phyloP scores from a whole-genome alignment of 305 asterid genomes.

The Solanum hybrid region DNA sequence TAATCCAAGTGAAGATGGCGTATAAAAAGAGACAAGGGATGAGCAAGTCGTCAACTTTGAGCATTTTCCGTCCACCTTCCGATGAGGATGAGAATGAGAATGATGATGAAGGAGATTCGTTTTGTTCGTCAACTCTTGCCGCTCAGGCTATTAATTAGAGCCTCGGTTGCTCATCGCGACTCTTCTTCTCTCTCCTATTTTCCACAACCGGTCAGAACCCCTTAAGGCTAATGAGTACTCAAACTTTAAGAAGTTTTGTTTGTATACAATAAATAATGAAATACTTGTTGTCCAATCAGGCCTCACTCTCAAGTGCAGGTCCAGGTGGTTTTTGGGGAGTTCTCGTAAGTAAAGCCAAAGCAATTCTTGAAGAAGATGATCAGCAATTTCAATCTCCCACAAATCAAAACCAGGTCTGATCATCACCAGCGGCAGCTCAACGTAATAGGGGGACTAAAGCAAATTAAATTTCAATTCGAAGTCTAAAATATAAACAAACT shows the following conservation, averaged over 20 bases:
- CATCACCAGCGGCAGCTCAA: background rate
- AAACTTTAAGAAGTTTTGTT: background rate
- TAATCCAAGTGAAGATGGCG: conserved; percentile 30
- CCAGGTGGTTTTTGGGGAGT: conserved; percentile 83
- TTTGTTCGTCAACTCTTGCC: conserved; percentile 44
- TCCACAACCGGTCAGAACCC: background rate
- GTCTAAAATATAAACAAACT: too few species aligned
- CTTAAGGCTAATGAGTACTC: background rate
- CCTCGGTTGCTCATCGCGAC: conserved; percentile 39
- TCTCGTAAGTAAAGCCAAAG: conserved; percentile 81
- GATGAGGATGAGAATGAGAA: conserved; percentile 2
- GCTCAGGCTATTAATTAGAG: conserved; percentile 59
- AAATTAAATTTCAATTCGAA: too few species aligned
- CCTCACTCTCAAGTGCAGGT: conserved; percentile 20
- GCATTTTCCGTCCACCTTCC: background rate
- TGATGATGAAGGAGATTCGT: background rate
- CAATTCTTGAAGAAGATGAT: conserved; percentile 73
- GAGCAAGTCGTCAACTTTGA: conserved; percentile 38
- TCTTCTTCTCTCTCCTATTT: background rate
- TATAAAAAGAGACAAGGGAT: conserved; percentile 52
- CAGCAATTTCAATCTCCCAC: conserved; percentile 16
- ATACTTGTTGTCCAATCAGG: background rate
- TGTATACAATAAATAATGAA: background rate
- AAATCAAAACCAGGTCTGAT: conserved; percentile 25
- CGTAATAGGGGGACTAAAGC: too few species aligned